Conservation (phyloP, 352 stramenopile genomes). For the Hyaloperonospora arabidopsidis region DNA sequence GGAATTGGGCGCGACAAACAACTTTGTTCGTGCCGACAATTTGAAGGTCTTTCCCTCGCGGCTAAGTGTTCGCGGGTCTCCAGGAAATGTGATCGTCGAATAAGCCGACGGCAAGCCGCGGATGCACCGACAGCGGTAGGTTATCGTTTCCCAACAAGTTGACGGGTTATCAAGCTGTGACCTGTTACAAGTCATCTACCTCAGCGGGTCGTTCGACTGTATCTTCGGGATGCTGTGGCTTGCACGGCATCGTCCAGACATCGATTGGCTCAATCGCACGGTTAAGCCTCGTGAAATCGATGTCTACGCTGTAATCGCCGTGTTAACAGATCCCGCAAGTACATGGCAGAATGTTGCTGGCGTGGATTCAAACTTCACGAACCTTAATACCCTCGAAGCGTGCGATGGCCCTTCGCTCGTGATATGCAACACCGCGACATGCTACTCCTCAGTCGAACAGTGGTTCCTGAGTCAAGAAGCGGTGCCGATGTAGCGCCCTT, state of each 20-base stretch:
- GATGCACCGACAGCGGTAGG: conserved; percentile 3
- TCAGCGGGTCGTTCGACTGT: conserved; percentile 21
- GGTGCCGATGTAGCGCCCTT: background rate
- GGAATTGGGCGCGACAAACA: conserved; percentile 13
- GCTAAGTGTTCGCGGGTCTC: conserved; percentile 5
- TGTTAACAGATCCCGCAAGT: background rate
- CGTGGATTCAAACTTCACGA: background rate
- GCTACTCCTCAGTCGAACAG: background rate
- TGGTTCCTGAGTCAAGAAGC: background rate
- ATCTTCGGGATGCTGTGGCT: conserved; percentile 21
- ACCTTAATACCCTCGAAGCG: background rate
- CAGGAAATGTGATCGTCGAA: conserved; percentile 11
- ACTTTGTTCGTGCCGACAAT: conserved; percentile 16
- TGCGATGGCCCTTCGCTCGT: background rate
- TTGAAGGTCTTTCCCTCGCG: conserved; percentile 5
- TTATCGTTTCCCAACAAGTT: conserved; percentile 12
- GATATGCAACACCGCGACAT: background rate
- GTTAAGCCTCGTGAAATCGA: conserved; percentile 14
- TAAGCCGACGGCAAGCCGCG: conserved; percentile 17
- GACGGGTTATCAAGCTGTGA: conserved; percentile 14
- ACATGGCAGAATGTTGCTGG: background rate
- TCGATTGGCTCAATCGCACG: conserved; percentile 18
- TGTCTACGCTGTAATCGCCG: conserved; percentile 2
- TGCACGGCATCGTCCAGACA: conserved; percentile 16
- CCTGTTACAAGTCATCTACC: conserved; percentile 29